phyloP scores from a whole-genome alignment of 345 rosid species.

The Citrus medica region DNA sequence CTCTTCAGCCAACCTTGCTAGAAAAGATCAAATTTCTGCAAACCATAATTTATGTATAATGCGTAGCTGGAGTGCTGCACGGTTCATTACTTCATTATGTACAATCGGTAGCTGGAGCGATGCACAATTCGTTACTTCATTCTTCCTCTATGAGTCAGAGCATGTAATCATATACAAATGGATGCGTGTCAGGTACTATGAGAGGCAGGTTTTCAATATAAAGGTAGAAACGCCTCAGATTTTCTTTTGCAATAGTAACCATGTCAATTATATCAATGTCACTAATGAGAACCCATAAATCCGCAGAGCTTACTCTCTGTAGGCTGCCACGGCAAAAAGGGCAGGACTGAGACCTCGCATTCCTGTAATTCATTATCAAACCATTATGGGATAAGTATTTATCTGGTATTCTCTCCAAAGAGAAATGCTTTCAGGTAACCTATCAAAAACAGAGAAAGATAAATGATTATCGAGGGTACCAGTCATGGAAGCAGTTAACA shows the following conservation, averaged over 20 bases:
- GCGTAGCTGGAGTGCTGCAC: neutral
- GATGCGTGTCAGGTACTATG: conserved; percentile 35
- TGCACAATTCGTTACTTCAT: neutral
- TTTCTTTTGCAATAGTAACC: conserved; percentile 47
- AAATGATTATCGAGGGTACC: conserved; percentile 30
- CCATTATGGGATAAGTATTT: neutral
- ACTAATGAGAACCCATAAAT: conserved; percentile 56
- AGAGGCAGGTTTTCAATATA: conserved; percentile 49
- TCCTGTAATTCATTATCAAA: conserved; percentile 40
- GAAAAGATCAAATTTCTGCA: conserved; percentile 13
- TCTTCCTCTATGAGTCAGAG: conserved; percentile 32
- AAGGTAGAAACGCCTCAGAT: conserved; percentile 48
- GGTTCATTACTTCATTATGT: neutral
- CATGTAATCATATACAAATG: conserved; percentile 56
- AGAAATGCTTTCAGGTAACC: neutral
- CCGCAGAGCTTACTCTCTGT: conserved; percentile 44
- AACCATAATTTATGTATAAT: conserved; percentile 23
- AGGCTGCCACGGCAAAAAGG: conserved; percentile 71
- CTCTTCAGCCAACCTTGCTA: conserved; percentile 8
- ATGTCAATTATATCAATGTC: conserved; percentile 38
- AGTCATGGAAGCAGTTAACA: conserved; percentile 59
- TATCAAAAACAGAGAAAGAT: neutral
- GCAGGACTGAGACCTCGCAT: conserved; percentile 57
- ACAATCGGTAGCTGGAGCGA: neutral
- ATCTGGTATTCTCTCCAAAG: neutral